A percentile compares a stretch with the other conserved stretches of the same genome.
Evolutionary conservation across 169 alveolate genomes (phyloP).

Genomic region (Cryptosporidium parvum): DNA sequence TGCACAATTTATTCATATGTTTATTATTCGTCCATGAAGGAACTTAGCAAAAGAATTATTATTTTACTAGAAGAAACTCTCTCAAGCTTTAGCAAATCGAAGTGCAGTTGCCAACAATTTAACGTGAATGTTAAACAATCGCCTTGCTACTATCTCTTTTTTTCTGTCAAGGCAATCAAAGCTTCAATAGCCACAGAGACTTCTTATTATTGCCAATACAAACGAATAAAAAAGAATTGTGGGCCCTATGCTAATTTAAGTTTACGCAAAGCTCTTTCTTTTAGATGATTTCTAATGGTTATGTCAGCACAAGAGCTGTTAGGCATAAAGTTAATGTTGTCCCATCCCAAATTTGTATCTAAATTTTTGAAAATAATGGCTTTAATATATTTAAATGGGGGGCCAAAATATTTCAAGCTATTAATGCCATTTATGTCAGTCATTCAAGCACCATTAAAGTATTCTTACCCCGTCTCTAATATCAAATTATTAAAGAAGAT

Average conservation of each 20-base stretch:
- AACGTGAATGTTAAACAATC: background rate
- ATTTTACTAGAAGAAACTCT: background rate
- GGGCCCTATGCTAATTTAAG: background rate
- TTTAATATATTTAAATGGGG: background rate
- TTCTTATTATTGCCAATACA: background rate
- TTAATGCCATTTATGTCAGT: background rate
- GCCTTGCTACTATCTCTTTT: background rate
- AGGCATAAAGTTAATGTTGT: background rate
- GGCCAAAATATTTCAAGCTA: background rate
- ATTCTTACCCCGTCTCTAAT: background rate
- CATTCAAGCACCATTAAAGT: background rate
- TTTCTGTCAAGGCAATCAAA: background rate
- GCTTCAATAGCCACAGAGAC: background rate
- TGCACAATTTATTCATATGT: background rate
- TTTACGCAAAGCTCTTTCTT: background rate
- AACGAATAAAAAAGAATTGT: background rate
- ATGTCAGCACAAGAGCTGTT: background rate
- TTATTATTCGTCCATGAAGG: conserved; percentile 6
- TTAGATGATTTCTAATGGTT: background rate
- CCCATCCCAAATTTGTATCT: background rate
- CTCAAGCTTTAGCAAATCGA: background rate
- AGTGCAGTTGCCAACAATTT: background rate
- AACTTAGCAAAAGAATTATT: background rate
- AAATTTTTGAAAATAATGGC: background rate
- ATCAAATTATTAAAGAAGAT: background rate